Evolutionary conservation across 441 rosid genomes (phyloP), one percentile per base, ranked within the genome.

Genomic region (Cnidoscolus chayamansa): DNA sequence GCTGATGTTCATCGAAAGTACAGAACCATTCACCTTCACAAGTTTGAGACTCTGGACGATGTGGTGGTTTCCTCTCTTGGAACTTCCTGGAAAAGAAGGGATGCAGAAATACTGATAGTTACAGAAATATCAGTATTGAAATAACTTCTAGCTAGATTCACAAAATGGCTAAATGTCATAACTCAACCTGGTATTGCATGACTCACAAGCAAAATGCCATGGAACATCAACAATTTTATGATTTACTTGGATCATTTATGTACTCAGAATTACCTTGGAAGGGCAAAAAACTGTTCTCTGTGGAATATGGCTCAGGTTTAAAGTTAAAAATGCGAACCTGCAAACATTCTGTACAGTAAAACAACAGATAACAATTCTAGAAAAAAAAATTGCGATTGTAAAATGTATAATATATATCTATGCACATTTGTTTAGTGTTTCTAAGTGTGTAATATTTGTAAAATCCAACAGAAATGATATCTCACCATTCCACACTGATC

Each of bases 241-340:
- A 32, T 30, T 58, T 58, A 30, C 4, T 67, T 65, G 13, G 16
- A 70, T 73, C 48, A 47, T 61, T 49, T 60, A 61, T 53, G 49
- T 49, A 58, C 60, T 30, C 43, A 17, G 35, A 31, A 77, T 63
- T 83, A 87, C 92, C 91, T 80, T 84, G 86, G 75, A 91, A 87
- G 63, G 89, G 78, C 63, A 86, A 66, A 63, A 88, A 88, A 73
- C 85, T 86, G 83, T 83, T 90, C 73, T 89, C 98, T 30, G 84
- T 70, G 72, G 81, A 72, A 84, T 87, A 88, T 48, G 90, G 88
- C 75, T 94, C 98, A 20, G 92, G 80, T 77, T 90, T 94, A 59
- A 94, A 85, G 73, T 86, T 88, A 81, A 80, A 88, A 72, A 94
- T 82, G 64, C 91, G 88, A 73, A 90, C 96, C 98, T 94, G 86